A percentile compares a stretch with the other conserved stretches of the same genome.
Evolutionary conservation across 1,139 yeast genomes (phyloP).

Genomic region (Pichia sp.): DNA sequence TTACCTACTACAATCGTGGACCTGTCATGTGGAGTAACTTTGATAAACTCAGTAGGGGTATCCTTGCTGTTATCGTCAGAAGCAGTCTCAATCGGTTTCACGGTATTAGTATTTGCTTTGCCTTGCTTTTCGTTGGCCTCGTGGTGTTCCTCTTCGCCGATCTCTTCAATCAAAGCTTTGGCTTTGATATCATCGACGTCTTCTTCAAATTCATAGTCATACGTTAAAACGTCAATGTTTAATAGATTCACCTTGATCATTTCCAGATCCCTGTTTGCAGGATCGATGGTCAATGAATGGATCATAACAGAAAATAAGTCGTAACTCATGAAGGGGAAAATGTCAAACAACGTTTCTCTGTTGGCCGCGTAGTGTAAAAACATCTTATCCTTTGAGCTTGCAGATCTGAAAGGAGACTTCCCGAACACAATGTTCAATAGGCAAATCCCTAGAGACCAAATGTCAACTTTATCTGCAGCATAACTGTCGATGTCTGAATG

Average conservation of each 20-base stretch:
- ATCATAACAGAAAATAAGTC: slow-evolving; percentile 83
- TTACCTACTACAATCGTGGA: too few relatives aligned
- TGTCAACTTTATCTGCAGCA: slow-evolving; percentile 82
- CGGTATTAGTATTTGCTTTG: not conserved
- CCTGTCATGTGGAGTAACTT: too few relatives aligned
- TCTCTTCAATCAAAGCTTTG: slow-evolving; percentile 10
- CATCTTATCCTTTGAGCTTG: slow-evolving; percentile 78
- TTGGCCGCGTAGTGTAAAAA: slow-evolving; percentile 83
- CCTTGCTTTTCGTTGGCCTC: not conserved
- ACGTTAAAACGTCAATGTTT: slow-evolving; percentile 63
- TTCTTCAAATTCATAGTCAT: slow-evolving; percentile 59
- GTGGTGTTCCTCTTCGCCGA: slow-evolving; percentile 9
- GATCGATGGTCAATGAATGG: slow-evolving; percentile 77
- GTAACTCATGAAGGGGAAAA: slow-evolving; percentile 83
- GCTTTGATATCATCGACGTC: slow-evolving; percentile 21
- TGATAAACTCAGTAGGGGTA: too few relatives aligned
- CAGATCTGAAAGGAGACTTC: slow-evolving; percentile 83
- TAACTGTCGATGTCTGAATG: slow-evolving; percentile 53
- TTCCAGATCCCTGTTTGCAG: slow-evolving; percentile 69
- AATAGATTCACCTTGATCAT: slow-evolving; percentile 58
- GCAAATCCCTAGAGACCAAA: slow-evolving; percentile 92
- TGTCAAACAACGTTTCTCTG: slow-evolving; percentile 87
- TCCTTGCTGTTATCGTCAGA: too few relatives aligned
- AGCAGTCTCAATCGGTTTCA: not conserved
- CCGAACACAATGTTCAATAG: slow-evolving; percentile 83